Evolutionary conservation across 164 flowering plant genomes (phyloP).

Genomic region (Tetracentron sinense): DNA sequence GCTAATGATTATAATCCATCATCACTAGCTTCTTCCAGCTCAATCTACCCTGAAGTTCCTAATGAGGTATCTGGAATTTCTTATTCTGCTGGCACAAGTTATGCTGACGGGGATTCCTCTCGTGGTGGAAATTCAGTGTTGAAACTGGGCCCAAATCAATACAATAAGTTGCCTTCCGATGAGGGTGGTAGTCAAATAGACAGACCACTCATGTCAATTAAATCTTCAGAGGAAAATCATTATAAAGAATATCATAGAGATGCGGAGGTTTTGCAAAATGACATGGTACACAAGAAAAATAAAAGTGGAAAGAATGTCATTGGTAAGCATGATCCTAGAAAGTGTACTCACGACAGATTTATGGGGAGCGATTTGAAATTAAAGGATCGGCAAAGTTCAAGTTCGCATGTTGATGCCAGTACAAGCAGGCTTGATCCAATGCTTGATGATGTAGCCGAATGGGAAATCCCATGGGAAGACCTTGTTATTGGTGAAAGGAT

Average conservation of each 20-base stretch:
- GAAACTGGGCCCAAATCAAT: slow-evolving; percentile 18
- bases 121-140: slow-evolving; percentile 18
- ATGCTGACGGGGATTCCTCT: slow-evolving; percentile 12
- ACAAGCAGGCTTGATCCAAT: slow-evolving; percentile 50
- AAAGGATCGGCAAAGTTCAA: slow-evolving; percentile 35
- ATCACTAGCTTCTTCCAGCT: slow-evolving; percentile 43
- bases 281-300: slow-evolving; percentile 11
- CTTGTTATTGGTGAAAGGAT: slow-evolving; percentile 92
- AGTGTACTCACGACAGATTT: slow-evolving; percentile 39
- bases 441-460: slow-evolving; percentile 78
- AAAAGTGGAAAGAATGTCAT: slow-evolving; percentile 26
- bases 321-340: slow-evolving; percentile 29
- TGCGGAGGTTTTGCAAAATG: slow-evolving; percentile 27
- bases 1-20: slow-evolving; percentile 34
- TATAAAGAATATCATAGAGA: slow-evolving; percentile 20
- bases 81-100: slow-evolving; percentile 15
- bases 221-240: slow-evolving; percentile 12
- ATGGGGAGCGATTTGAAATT: slow-evolving; percentile 28
- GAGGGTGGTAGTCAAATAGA: slow-evolving; percentile 19
- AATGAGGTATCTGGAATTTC: slow-evolving; percentile 24
- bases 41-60: slow-evolving; percentile 29
- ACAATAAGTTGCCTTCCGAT: slow-evolving; percentile 17
- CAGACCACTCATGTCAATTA: slow-evolving; percentile 6
- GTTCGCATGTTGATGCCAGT: slow-evolving; percentile 32
- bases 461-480: slow-evolving; percentile 96